These are phyloP conservation scores for Tylopilus plumbeoviolaceoides DNA, from an alignment of 768 basidiomycete species.

Conservation along the genomic window DNA sequence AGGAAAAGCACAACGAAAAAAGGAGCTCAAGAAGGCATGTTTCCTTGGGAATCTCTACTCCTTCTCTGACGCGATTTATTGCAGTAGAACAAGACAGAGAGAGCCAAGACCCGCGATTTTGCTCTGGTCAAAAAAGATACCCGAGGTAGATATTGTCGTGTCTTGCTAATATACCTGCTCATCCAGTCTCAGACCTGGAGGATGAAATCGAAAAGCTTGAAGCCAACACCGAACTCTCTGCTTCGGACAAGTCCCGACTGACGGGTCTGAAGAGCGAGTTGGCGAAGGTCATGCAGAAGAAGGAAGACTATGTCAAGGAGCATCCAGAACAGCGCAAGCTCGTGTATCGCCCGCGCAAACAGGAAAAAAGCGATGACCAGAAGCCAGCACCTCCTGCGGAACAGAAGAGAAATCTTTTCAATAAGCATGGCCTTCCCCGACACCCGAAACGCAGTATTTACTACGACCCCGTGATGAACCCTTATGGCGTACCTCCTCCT, in stretches of 20 bases:
- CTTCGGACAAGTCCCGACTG: constrained; percentile 63
- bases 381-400: constrained; percentile 37
- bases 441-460: constrained; percentile 93
- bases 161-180: background rate
- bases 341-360: constrained; percentile 62
- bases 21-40: constrained; percentile 86
- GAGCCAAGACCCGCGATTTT: constrained; percentile 80
- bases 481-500: constrained; percentile 89
- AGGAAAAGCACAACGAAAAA: constrained; percentile 93
- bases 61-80: constrained; percentile 19
- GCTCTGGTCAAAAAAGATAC: constrained; percentile 95
- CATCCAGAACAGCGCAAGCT: constrained; percentile 90
- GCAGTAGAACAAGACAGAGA: constrained; percentile 87
- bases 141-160: constrained; percentile 44
- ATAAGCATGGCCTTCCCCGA: constrained; percentile 78
- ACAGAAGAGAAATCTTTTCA: constrained; percentile 65
- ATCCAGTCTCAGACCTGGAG: constrained; percentile 59
- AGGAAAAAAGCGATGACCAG: constrained; percentile 38
- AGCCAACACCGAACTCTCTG: constrained; percentile 37
- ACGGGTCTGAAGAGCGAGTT: constrained; percentile 72
- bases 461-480: constrained; percentile 91
- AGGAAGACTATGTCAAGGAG: constrained; percentile 87
- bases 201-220: constrained; percentile 73
- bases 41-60: constrained; percentile 13
- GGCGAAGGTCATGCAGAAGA: constrained; percentile 76